Conservation (phyloP, 2,329 filamentous ascomycete genomes). For the Aureobasidium sp. region DNA sequence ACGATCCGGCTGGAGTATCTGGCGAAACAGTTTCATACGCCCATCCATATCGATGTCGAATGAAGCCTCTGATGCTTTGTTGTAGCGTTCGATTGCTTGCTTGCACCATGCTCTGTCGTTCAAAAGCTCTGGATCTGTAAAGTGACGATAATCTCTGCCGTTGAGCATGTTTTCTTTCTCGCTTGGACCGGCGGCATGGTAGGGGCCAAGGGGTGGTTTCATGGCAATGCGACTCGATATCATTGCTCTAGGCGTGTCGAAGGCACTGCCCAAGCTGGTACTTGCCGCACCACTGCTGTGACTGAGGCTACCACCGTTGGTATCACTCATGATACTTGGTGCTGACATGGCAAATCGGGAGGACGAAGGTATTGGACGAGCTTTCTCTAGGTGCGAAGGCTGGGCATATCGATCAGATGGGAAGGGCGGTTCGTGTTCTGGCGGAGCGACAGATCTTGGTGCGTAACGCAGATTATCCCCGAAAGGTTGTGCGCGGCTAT, state of each 20-base stretch:
- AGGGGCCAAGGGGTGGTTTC: not conserved
- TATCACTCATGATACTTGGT: not conserved
- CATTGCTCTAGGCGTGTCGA: constrained; percentile 3
- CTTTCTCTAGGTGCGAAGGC: not conserved
- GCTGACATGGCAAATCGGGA: not conserved
- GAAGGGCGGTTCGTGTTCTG: not conserved
- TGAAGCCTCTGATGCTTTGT: constrained; percentile 70
- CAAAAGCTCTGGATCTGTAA: constrained; percentile 63
- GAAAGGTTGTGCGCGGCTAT: not conserved
- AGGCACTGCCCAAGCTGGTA: constrained; percentile 3
- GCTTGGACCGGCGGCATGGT: constrained; percentile 26
- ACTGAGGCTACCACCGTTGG: not conserved
- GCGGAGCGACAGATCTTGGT: not conserved
- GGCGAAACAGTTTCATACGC: constrained; percentile 61
- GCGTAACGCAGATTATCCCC: not conserved
- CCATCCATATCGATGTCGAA: constrained; percentile 60
- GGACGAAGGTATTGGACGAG: not conserved
- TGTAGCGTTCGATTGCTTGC: constrained; percentile 76
- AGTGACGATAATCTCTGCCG: constrained; percentile 72
- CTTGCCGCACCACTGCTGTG: not conserved
- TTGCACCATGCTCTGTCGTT: constrained; percentile 81
- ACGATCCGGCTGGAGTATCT: constrained; percentile 61
- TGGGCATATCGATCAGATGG: not conserved
- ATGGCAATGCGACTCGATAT: not conserved
- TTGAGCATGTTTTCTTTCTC: constrained; percentile 89